Evolutionary conservation across 257 asterid species (phyloP).

Genomic region (Thymus quinquecostatus): DNA sequence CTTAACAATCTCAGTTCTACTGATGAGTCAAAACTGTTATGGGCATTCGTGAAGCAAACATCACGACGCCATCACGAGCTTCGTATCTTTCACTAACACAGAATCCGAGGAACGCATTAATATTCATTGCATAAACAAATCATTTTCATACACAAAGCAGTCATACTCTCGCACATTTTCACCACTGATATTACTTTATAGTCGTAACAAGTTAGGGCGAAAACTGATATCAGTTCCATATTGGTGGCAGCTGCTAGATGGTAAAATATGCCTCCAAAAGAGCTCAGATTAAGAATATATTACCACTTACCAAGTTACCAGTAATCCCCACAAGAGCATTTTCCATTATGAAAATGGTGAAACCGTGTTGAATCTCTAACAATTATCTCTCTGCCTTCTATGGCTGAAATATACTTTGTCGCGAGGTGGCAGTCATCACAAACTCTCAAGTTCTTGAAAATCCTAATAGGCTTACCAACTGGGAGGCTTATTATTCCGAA

Average conservation of each 20-base stretch:
- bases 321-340: constrained; percentile 13
- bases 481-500: too few species aligned
- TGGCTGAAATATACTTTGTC: constrained; percentile 2
- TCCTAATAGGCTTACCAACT: too few species aligned
- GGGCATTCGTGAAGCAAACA: too few species aligned
- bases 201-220: neutral
- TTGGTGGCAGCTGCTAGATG: neutral
- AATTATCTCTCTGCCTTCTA: constrained; percentile 10
- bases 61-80: too few species aligned
- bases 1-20: too few species aligned
- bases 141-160: neutral
- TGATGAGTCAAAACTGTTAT: too few species aligned
- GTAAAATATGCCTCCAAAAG: neutral
- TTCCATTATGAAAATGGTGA: constrained; percentile 12
- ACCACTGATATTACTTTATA: neutral
- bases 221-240: neutral
- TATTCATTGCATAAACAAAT: too few species aligned
- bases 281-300: neutral
- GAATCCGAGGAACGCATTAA: neutral
- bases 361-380: constrained; percentile 9
- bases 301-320: neutral
- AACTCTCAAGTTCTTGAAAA: constrained; percentile 18
- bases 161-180: neutral
- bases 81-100: too few species aligned
- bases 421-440: constrained; percentile 1